Evolutionary conservation across 345 rosid species (phyloP).

Genomic region (Brassica nigra): DNA sequence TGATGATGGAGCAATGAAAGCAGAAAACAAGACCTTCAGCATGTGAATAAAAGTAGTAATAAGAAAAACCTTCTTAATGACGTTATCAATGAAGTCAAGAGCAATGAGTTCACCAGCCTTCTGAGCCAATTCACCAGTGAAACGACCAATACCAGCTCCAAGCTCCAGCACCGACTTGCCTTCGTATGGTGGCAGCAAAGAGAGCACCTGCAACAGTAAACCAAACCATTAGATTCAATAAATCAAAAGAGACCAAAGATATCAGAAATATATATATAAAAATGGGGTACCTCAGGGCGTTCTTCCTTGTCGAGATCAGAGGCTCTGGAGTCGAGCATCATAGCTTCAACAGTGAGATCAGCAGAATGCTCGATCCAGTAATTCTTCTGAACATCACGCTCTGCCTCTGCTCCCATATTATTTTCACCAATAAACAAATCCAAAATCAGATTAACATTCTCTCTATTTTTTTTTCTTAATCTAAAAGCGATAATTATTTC

Average conservation of each 20-base stretch:
- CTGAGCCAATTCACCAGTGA: slow-evolving; percentile 87
- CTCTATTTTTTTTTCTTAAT: background rate
- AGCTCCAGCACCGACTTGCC: slow-evolving; percentile 85
- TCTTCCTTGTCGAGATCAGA: slow-evolving; percentile 96
- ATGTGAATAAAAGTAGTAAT: slow-evolving; percentile 8
- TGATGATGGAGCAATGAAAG: background rate
- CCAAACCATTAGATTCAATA: background rate
- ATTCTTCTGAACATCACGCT: slow-evolving; percentile 73
- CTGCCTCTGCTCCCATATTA: slow-evolving; percentile 50
- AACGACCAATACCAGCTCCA: slow-evolving; percentile 96
- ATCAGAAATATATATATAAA: no score
- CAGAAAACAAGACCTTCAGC: background rate
- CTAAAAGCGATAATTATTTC: background rate
- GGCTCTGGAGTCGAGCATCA: slow-evolving; percentile 97
- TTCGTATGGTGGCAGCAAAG: slow-evolving; percentile 76
- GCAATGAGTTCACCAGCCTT: slow-evolving; percentile 81
- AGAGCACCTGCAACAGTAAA: slow-evolving; percentile 54
- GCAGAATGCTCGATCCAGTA: slow-evolving; percentile 85
- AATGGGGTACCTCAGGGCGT: slow-evolving; percentile 69
- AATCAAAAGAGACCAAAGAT: background rate
- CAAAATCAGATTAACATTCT: background rate
- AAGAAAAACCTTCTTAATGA: slow-evolving; percentile 73
- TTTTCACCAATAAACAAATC: background rate
- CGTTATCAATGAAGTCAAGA: slow-evolving; percentile 82
- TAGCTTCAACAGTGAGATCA: slow-evolving; percentile 76